Base-by-base conservation (phyloP, 371 early-diverging fungal species). In the Coemansia sp. region DNA sequence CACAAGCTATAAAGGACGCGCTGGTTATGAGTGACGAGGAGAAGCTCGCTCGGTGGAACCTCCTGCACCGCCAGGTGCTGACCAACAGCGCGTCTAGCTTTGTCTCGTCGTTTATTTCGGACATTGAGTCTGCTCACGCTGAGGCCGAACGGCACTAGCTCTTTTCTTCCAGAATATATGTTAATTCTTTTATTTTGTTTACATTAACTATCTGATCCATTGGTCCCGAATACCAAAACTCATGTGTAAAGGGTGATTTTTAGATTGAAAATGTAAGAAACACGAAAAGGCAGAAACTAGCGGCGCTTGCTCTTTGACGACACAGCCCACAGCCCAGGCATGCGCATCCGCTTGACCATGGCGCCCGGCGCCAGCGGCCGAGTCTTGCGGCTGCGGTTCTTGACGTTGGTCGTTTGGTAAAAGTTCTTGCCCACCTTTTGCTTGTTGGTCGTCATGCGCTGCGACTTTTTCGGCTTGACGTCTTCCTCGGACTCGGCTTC, bases 71-170 rank as follows among this genome's bases (percentile, higher is more conserved):
- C 15, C 92, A 94, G 74, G 96, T 99, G 19, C 85, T 87, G 53
- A 86, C 86, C 46, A 92, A 97, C 78, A 97, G 96, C 15, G 92
- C 97, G 9, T 81, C 89, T 19, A 89, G 90, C 78, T 99, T 99
- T 99, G 99, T 96, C 3, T 74, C 85, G 23, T 84, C 85, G 12
- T 95, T 98, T 79, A 79, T 95, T 55, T 81, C 85, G 26, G 90
- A 88, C 61, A 63, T 89, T 19, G 67, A 70, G 54, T 17, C 61
- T 17, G 66, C 71, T 2, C 74, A 61, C 23, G 69, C 64, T 0
- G 63, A 65, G 54, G 32, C 29, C 48, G 21, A 6, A 12, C 26
- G 4, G 11, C 23, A 19, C 53, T 53, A 53, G 15, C 19, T 15
- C 19, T 19, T 48, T 48, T 46, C 17, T 8, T 48, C 6, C 49